Base-by-base conservation (phyloP, 495 filamentous ascomycete species). In the Bacidia gigantensis region DNA sequence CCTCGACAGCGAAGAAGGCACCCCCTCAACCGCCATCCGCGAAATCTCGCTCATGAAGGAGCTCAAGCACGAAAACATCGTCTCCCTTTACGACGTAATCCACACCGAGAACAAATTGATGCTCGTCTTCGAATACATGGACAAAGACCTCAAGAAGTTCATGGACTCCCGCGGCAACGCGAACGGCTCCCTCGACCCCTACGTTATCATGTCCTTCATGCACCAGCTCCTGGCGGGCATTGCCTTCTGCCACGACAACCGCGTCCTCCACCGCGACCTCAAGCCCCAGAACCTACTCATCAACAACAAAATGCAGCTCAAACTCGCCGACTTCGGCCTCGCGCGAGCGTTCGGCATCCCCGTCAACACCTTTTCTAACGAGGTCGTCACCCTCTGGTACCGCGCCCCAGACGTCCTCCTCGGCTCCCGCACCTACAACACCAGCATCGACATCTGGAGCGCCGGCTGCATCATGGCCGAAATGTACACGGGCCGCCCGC, bases 11-110 rank as follows among this genome's bases (percentile, higher is more conserved):
- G 92, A 99, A 74, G 92, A 99, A 72, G 92, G 92, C 46, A 97
- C 94, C 0, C 92, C 92, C 0, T 89, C 84, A n/a, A 99, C 92
- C 11, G 92, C 92, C 32, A 99, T 99, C 64, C 88, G 92, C 43
- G 92, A 98, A 69, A 98, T 98, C 62, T 95, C 88, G 0, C 74
- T 99, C 25, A 95, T 99, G 85, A 99, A 99, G 69, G 92, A 99
- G 68, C 78, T 97, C 62, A 97, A 95, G 67, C 88, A 99, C 69
- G 86, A 94, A 60, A 95, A 94, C 64, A 96, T 97, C 54, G 90
- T 99, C 51, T 89, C 86, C 46, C 82, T 99, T 1, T 84, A 97
- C 72, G 93, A 99, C 71, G 94, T 99, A 26, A 96, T 99, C 60
- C 92, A 99, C 65, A 97, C 92, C 51, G 92, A 99, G 68, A 95